Conservation (phyloP, 495 filamentous ascomycete genomes). For the Podospora pseudocomata region DNA sequence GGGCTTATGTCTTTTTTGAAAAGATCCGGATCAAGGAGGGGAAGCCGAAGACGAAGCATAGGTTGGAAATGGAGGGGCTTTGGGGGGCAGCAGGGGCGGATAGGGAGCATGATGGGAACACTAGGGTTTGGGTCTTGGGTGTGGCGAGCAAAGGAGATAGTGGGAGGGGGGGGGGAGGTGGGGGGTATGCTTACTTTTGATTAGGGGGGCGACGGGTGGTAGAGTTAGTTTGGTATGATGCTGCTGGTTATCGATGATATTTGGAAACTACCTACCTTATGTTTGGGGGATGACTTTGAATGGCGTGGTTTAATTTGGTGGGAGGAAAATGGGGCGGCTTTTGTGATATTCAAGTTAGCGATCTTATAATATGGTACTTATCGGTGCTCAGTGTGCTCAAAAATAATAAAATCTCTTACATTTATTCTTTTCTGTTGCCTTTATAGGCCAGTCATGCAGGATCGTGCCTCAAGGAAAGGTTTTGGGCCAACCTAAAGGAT, state of each 20-base stretch:
- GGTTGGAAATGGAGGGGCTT: conserved; percentile 51
- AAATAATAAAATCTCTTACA: too few species aligned
- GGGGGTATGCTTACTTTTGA: neutral
- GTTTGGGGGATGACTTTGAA: too few species aligned
- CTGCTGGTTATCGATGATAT: neutral
- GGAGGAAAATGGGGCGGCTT: too few species aligned
- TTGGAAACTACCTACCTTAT: too few species aligned
- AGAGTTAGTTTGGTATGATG: neutral
- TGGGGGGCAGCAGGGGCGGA: conserved; percentile 30
- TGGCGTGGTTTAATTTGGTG: too few species aligned
- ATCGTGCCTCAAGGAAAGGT: too few species aligned
- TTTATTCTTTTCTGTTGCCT: too few species aligned
- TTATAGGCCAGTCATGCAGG: too few species aligned
- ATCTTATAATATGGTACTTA: too few species aligned
- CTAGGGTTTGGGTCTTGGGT: neutral
- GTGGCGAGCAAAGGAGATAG: neutral
- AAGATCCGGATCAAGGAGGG: conserved; percentile 54
- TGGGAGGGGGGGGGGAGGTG: neutral
- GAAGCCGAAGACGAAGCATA: conserved; percentile 52
- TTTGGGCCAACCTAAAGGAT: too few species aligned
- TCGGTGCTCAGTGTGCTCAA: too few species aligned
- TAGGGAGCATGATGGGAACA: conserved; percentile 13
- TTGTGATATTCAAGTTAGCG: too few species aligned
- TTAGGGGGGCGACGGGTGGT: neutral
- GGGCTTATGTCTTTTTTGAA: conserved; percentile 56